Conservation (phyloP, 805 yeast genomes). For the Candida sithepensis region DNA sequence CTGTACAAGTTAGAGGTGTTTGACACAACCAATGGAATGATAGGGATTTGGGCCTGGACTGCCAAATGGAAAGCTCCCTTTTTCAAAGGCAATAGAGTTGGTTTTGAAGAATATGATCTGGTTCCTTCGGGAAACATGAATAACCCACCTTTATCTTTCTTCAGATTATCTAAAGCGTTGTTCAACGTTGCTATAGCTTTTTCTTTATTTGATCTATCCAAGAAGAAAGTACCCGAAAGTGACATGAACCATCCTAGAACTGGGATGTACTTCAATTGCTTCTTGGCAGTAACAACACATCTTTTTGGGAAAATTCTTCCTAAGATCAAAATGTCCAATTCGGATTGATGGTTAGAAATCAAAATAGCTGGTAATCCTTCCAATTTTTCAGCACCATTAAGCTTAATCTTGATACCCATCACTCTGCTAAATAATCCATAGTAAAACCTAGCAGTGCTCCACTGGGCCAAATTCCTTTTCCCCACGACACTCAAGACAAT, state of each 20-base stretch:
- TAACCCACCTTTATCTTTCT: slow-evolving; percentile 62
- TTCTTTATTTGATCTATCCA: slow-evolving; percentile 75
- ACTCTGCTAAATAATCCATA: slow-evolving; percentile 55
- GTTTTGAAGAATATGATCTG: slow-evolving; percentile 68
- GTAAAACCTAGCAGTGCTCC: slow-evolving; percentile 83
- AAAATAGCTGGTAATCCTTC: slow-evolving; percentile 68
- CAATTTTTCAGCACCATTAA: slow-evolving; percentile 63
- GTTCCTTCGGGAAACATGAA: slow-evolving; percentile 98
- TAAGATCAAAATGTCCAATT: slow-evolving; percentile 75
- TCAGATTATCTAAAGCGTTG: slow-evolving; percentile 60
- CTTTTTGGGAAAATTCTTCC: slow-evolving; percentile 85
- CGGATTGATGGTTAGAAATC: slow-evolving; percentile 88
- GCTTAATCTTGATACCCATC: slow-evolving; percentile 66
- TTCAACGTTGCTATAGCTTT: slow-evolving; percentile 75
- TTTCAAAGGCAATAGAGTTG: slow-evolving; percentile 81
- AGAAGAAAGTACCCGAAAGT: slow-evolving; percentile 83
- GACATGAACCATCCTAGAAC: slow-evolving; percentile 97
- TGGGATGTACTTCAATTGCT: slow-evolving; percentile 78
- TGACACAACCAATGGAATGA: slow-evolving; percentile 83
- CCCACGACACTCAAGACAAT: slow-evolving; percentile 62
- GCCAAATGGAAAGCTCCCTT: slow-evolving; percentile 99
- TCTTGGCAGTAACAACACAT: slow-evolving; percentile 90
- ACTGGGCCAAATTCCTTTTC: slow-evolving; percentile 78
- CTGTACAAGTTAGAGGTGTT: slow-evolving; percentile 77
- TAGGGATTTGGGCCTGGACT: slow-evolving; percentile 83